These are phyloP conservation scores for Ophiocordyceps camponoti-floridani DNA, from an alignment of 2,329 filamentous ascomycete species.

Conservation along the genomic window DNA sequence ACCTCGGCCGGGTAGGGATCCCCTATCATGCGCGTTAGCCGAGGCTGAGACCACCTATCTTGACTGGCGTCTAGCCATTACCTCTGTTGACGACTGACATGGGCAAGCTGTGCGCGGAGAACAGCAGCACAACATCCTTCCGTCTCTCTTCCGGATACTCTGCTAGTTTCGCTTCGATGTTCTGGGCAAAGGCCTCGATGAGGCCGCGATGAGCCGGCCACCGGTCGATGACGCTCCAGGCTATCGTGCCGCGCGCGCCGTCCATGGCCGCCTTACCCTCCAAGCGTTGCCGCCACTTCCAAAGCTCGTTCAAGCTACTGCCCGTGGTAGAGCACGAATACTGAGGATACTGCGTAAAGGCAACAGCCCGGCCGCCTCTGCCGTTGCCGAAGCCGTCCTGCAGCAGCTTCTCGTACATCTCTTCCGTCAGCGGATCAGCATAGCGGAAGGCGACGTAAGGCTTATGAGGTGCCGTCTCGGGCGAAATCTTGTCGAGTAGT, in stretches of 20 bases:
- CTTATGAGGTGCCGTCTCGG: constrained; percentile 88
- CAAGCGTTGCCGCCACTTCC: constrained; percentile 85
- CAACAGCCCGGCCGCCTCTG: constrained; percentile 80
- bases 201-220: constrained; percentile 89
- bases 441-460: constrained; percentile 97
- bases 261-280: constrained; percentile 53
- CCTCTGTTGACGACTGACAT: constrained; percentile 95
- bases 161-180: constrained; percentile 70
- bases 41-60: not conserved
- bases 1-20: constrained; percentile 94
- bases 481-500: constrained; percentile 75
- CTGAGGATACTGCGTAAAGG: constrained; percentile 96
- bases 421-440: constrained; percentile 79
- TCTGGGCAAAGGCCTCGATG: constrained; percentile 79
- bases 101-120: constrained; percentile 87
- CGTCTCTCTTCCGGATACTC: constrained; percentile 72
- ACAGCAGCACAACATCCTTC: constrained; percentile 69
- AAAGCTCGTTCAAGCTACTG: constrained; percentile 88
- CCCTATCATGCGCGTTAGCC: constrained; percentile 29
- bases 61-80: constrained; percentile 12
- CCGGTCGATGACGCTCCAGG: constrained; percentile 95
- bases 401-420: constrained; percentile 72
- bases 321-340: constrained; percentile 97
- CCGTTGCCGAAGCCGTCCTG: constrained; percentile 82
- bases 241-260: constrained; percentile 48